These are phyloP conservation scores for Talaromyces liani DNA, from an alignment of 495 filamentous ascomycete genomes.

Conservation along the genomic window DNA sequence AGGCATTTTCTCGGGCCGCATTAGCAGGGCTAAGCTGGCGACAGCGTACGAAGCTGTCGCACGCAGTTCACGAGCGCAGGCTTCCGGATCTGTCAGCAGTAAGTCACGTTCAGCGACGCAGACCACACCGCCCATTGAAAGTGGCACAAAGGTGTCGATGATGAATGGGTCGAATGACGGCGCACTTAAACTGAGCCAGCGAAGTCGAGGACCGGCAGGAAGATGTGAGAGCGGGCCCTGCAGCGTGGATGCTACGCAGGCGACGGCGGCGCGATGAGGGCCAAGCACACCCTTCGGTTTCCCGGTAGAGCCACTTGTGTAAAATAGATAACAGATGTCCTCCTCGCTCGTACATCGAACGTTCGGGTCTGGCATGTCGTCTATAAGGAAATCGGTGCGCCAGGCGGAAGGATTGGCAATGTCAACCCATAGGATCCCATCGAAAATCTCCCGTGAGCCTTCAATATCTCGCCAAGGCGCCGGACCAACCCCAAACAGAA, in stretches of 20 bases:
- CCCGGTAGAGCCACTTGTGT: conserved; percentile 94
- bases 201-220: background rate
- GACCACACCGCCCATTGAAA: background rate
- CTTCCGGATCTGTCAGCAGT: background rate
- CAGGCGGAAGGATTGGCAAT: background rate
- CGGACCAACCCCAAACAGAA: background rate
- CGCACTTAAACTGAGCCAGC: background rate
- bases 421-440: background rate
- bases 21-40: background rate
- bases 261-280: background rate
- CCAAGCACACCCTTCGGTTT: conserved; percentile 96
- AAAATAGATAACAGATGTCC: conserved; percentile 93
- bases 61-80: background rate
- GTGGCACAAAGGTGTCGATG: conserved; percentile 3
- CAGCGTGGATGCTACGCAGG: background rate
- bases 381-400: background rate
- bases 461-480: background rate
- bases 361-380: background rate
- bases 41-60: background rate
- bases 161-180: conserved; percentile 1
- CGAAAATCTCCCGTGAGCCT: background rate
- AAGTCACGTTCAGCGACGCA: background rate
- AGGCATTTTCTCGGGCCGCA: background rate
- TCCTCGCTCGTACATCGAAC: conserved; percentile 68
- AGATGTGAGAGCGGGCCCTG: background rate